Base-by-base conservation (phyloP, 331 rosid species). In the Phaseolus coccineus region DNA sequence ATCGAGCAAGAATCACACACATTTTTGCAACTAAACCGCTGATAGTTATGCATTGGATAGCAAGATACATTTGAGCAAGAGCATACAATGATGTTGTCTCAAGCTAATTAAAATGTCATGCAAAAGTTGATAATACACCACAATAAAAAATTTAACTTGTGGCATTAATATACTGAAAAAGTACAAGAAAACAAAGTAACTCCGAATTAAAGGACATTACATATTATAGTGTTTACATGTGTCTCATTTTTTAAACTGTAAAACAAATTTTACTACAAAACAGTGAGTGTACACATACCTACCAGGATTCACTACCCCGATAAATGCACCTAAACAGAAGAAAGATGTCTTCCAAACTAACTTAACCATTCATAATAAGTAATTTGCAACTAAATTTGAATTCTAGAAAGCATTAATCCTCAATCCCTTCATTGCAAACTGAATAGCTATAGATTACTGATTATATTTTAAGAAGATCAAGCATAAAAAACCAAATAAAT, bases 401-500 rank as follows among this genome's bases (percentile, higher is more conserved):
- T 58, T 58, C 50, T 48, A n/a, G 40, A 25, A 79, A 48, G 56
- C 53, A 59, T 40, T 28, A 30, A 35, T n/a, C 69, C 48, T 37
- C 13, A 78, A 44, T 24, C 12, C 69, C 37, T 25, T 28, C 58
- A 66, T 28, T 15, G 48, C 44, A 71, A 35, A 79, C 61, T 14
- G 24, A 50, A 19, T 48, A 48, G 44, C 65, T 30, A 19, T 28
- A 57, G 56, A 69, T 44, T 39, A 69, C 28, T 27, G 15, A 48
- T 40, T 59, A 62, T 28, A 51, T 63, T 74, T 50, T 63, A 5
- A 64, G 2, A 51, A 71, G 69, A 71, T 71, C 76, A 37, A 42
- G 63, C 59, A 71, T 10, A 4, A 22, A 16, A 61, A 79, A 66
- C 25, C 57, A 55, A 62, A 70, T 47, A 35, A 58, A 19, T 46